Base-by-base conservation (phyloP, 2,329 filamentous ascomycete genomes). In the Colletotrichum cereale region DNA sequence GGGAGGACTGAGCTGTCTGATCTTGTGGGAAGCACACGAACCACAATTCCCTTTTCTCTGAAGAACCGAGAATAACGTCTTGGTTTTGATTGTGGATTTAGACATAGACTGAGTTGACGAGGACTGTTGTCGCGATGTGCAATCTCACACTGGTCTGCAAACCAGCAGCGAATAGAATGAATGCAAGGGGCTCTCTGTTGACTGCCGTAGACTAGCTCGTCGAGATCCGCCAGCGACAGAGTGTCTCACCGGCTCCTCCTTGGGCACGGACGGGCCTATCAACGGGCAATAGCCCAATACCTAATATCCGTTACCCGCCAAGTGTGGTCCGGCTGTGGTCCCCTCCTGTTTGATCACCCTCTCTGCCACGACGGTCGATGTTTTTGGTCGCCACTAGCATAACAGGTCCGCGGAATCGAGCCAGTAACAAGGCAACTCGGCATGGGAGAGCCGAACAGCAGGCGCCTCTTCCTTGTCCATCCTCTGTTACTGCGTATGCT, bases 321-420 rank as follows among this genome's bases (percentile, higher is more conserved):
- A 40, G 24, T 47, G 64, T 68, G 68, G 68, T 71, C 57, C 68
- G 68, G 68, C 57, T 47, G 68, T 53, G 68, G 68, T 36, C 36
- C 67, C 58, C 52, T 71, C 52, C 68, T 71, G 68, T 71, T 71
- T 71, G 68, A 71, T 71, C 68, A n/a, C n/a, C 65, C 68, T 64
- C 42, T 67, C 64, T 38, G 57, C 36, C 68, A 67, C 52, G 52
- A 67, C 65, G 52, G 68, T 58, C 57, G 44, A 14, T 56, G 56
- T 71, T 62, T 67, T 57, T 67, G 67, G 63, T 62, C 56, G 42
- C 40, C 56, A 16, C 42, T 14, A 67, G 68, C 58, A 68, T 60
- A 38, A 58, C 42, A 21, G n/a, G n/a, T 14, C 44, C 50, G 24
- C 12, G n/a, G 36, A 12, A 57, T 62, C 67, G 50, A 53, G 52